Conservation (phyloP, 805 yeast genomes). For the Metschnikowia chrysomelidarum region DNA sequence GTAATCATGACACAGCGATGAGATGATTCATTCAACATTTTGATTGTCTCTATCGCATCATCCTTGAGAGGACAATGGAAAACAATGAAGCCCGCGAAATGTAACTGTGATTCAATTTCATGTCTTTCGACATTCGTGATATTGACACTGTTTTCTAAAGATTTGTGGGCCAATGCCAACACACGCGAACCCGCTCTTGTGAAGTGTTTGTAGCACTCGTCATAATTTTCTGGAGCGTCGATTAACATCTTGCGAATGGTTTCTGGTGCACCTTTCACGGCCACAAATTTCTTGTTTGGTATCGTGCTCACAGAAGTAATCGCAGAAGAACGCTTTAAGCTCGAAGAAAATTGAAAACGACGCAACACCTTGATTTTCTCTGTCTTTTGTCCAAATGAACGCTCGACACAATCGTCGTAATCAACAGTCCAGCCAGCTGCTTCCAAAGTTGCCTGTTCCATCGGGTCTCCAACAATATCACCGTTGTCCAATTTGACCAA, state of each 20-base stretch:
- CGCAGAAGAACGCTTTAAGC: constrained; percentile 91
- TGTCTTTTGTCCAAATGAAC: constrained; percentile 30
- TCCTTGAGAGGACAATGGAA: constrained; percentile 96
- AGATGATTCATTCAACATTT: constrained; percentile 90
- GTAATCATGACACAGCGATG: constrained; percentile 98
- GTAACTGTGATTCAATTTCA: constrained; percentile 68
- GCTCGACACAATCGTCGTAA: constrained; percentile 66
- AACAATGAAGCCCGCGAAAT: constrained; percentile 89
- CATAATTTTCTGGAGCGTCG: constrained; percentile 74
- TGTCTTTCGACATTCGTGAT: constrained; percentile 64
- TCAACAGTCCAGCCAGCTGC: constrained; percentile 86
- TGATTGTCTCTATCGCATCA: constrained; percentile 87
- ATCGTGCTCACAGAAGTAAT: constrained; percentile 56
- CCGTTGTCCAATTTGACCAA: constrained; percentile 93
- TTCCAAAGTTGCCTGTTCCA: constrained; percentile 94
- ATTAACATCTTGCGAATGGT: constrained; percentile 77
- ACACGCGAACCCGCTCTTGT: constrained; percentile 97
- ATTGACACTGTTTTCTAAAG: constrained; percentile 50
- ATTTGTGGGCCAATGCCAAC: constrained; percentile 87
- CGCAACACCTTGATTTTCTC: constrained; percentile 72
- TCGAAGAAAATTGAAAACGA: constrained; percentile 95
- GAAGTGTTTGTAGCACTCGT: constrained; percentile 80
- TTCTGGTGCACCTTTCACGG: constrained; percentile 98
- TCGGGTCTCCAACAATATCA: constrained; percentile 97
- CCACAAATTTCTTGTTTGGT: constrained; percentile 57